Percentiles rank a stretch among this genome's conserved stretches.
These are phyloP conservation scores for Cymbopogon citratus DNA, from an alignment of 176 grass and related monocot species.

Conservation along the genomic window DNA sequence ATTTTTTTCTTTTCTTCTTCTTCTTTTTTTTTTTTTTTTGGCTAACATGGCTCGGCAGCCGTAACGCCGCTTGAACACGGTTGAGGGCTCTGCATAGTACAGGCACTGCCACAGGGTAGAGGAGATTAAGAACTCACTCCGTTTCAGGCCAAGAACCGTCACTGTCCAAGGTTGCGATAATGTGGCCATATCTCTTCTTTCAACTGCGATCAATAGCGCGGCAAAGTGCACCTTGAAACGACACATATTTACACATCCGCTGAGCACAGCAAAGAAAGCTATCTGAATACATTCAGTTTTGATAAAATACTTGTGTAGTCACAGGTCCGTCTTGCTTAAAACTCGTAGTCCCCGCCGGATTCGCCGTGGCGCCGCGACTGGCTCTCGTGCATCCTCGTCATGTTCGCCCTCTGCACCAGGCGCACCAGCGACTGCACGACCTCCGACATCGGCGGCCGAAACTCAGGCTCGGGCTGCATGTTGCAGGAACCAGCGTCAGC, in stretches of 20 bases:
- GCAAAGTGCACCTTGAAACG: not conserved
- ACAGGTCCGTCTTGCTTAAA: not conserved
- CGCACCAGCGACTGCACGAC: constrained; percentile 62
- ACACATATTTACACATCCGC: not conserved
- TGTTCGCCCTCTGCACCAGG: constrained; percentile 46
- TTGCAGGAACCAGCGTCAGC: not conserved
- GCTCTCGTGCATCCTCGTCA: constrained; percentile 8
- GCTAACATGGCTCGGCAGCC: too few species aligned
- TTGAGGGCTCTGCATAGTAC: too few species aligned
- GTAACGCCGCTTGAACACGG: too few species aligned
- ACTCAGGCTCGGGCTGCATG: constrained; percentile 60
- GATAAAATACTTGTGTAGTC: not conserved
- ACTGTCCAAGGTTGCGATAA: too few species aligned
- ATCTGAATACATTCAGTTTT: not conserved
- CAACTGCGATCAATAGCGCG: too few species aligned
- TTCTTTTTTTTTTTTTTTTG: too few species aligned
- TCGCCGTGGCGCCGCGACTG: not conserved
- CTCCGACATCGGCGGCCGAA: constrained; percentile 74
- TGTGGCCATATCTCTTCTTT: too few species aligned
- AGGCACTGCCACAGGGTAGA: too few species aligned
- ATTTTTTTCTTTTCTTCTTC: too few species aligned
- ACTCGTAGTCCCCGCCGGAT: constrained; percentile 21
- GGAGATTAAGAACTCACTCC: too few species aligned
- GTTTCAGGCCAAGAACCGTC: too few species aligned
- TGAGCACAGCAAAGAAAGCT: not conserved